Conservation (phyloP, 345 rosid genomes). For the Pistacia integerrima region DNA sequence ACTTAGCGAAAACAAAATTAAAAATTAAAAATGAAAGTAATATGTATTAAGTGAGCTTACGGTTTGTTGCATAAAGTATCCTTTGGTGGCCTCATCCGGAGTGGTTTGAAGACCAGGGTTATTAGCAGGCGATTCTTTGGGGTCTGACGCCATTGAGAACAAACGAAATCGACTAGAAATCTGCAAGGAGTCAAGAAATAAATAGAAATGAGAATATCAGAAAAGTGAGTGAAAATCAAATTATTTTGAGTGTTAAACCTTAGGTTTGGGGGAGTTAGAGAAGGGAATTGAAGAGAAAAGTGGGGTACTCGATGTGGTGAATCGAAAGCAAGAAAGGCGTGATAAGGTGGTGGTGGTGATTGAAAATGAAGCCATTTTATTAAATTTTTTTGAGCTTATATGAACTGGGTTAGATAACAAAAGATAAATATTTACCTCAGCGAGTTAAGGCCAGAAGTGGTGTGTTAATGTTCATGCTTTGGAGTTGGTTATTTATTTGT, state of each 20-base stretch:
- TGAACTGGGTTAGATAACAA: too few species aligned
- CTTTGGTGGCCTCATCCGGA: conserved; percentile 76
- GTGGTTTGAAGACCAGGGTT: conserved; percentile 74
- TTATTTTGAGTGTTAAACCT: background rate
- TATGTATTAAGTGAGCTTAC: conserved; percentile 31
- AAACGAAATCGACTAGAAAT: conserved; percentile 41
- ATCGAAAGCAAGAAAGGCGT: conserved; percentile 1
- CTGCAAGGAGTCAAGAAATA: conserved; percentile 30
- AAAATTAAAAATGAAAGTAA: background rate
- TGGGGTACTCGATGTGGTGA: background rate
- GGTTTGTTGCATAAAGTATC: conserved; percentile 90
- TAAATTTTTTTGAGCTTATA: background rate
- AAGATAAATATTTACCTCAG: too few species aligned
- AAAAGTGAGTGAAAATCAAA: background rate
- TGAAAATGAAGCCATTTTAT: conserved; percentile 12
- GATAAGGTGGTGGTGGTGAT: conserved; percentile 8
- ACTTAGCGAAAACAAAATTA: background rate
- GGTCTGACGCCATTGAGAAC: conserved; percentile 72
- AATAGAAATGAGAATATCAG: background rate
- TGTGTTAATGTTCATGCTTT: too few species aligned
- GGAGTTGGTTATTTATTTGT: too few species aligned
- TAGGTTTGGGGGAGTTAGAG: background rate
- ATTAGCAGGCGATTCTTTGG: conserved; percentile 69
- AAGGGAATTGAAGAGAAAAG: conserved; percentile 1
- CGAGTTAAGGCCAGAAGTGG: too few species aligned